phyloP scores from a whole-genome alignment of 345 rosid genomes.

The Gossypium longicalyx region DNA sequence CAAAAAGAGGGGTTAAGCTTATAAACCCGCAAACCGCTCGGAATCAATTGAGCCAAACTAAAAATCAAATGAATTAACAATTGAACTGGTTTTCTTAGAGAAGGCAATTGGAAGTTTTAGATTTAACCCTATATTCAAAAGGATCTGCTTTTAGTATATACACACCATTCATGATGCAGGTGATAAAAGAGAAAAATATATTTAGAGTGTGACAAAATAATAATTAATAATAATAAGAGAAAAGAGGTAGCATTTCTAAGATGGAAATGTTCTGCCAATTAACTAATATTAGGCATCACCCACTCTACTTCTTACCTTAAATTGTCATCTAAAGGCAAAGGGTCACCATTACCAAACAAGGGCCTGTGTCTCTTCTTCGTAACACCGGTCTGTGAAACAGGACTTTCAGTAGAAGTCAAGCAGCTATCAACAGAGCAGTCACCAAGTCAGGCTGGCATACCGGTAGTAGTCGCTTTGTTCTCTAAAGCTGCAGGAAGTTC shows the following conservation, averaged over 20 bases:
- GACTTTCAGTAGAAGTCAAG: conserved; percentile 60
- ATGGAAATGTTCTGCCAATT: conserved; percentile 20
- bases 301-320: conserved; percentile 63
- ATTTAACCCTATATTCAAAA: conserved; percentile 12
- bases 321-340: conserved; percentile 41
- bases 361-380: conserved; percentile 63
- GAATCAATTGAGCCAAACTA: too few species aligned
- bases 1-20: too few species aligned
- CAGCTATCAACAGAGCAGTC: conserved; percentile 80
- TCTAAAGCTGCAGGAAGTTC: conserved; percentile 67
- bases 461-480: conserved; percentile 36
- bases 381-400: conserved; percentile 40
- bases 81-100: background rate
- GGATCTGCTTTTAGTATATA: conserved; percentile 23
- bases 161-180: conserved; percentile 11
- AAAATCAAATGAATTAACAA: too few species aligned
- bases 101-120: background rate
- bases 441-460: conserved; percentile 37
- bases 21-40: too few species aligned
- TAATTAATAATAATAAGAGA: too few species aligned
- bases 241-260: conserved; percentile 21
- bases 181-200: background rate
- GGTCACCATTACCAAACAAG: conserved; percentile 45
- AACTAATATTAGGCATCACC: conserved; percentile 60
- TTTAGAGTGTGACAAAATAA: conserved; percentile 9